A percentile compares a stretch with the other conserved stretches of the same genome.
phyloP scores from a whole-genome alignment of 768 basidiomycete genomes.

The Tulasnella sp. region DNA sequence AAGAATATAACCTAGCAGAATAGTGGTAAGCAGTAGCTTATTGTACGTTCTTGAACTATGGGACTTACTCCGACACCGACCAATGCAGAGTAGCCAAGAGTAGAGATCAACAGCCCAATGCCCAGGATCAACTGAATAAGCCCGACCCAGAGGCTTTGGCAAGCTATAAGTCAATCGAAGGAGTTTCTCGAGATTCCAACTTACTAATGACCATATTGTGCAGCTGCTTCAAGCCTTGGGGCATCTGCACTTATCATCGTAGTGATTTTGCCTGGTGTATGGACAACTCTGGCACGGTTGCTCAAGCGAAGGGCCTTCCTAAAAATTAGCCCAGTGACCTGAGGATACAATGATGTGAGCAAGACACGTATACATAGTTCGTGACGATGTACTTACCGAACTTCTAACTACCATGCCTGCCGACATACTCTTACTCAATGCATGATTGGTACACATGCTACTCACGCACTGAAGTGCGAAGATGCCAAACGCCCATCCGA shows the following conservation, averaged over 20 bases:
- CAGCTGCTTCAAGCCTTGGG: slow-evolving; percentile 20
- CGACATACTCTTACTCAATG: slow-evolving; percentile 4
- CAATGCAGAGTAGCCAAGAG: slow-evolving; percentile 49
- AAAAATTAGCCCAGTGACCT: slow-evolving; percentile 24
- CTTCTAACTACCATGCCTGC: slow-evolving; percentile 8
- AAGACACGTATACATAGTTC: background rate
- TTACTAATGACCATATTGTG: slow-evolving; percentile 1
- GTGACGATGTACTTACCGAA: background rate
- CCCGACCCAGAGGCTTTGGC: slow-evolving; percentile 15
- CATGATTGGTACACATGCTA: slow-evolving; percentile 15
- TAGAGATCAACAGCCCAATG: slow-evolving; percentile 54
- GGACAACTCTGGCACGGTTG: slow-evolving; percentile 21
- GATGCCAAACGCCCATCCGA: slow-evolving; percentile 21
- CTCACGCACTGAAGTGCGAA: slow-evolving; percentile 20
- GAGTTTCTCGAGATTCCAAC: too few species aligned
- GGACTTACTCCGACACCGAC: slow-evolving; percentile 33
- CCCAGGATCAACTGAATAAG: slow-evolving; percentile 69
- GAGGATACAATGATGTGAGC: slow-evolving; percentile 7
- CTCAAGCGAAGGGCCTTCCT: slow-evolving; percentile 27
- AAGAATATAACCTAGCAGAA: slow-evolving; percentile 18
- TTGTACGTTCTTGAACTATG: too few species aligned
- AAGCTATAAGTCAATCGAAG: slow-evolving; percentile 6
- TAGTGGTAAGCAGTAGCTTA: too few species aligned
- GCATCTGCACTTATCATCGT: slow-evolving; percentile 25
- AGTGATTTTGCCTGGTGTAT: slow-evolving; percentile 24